Evolutionary conservation across 768 basidiomycete species (phyloP).

Genomic region (Neoboletus subvelutipes): DNA sequence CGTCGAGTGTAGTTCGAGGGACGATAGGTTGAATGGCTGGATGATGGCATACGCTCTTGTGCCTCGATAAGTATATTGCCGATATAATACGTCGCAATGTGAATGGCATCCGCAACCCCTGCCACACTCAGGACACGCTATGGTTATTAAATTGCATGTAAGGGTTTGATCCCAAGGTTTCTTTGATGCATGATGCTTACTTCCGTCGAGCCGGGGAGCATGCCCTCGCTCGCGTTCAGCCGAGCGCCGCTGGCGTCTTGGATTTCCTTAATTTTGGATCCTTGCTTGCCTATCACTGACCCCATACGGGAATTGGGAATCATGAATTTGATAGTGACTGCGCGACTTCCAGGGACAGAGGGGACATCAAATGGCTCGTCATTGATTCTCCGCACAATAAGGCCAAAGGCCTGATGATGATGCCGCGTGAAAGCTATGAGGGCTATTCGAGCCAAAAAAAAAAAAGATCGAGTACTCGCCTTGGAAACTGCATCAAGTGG

Average conservation of each 20-base stretch:
- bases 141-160: slow-evolving; percentile 15
- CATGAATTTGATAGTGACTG: slow-evolving; percentile 99
- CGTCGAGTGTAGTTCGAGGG: slow-evolving; percentile 61
- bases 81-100: slow-evolving; percentile 99
- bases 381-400: slow-evolving; percentile 98
- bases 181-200: slow-evolving; percentile 42
- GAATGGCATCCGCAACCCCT: slow-evolving; percentile 97
- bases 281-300: slow-evolving; percentile 96
- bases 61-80: slow-evolving; percentile 96
- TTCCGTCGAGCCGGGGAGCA: slow-evolving; percentile 99
- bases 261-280: slow-evolving; percentile 98
- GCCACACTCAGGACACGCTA: slow-evolving; percentile 97
- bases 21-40: slow-evolving; percentile 56
- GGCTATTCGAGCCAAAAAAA: neutral
- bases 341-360: slow-evolving; percentile 95
- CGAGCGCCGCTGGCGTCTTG: slow-evolving; percentile 97
- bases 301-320: slow-evolving; percentile 99
- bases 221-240: slow-evolving; percentile 95
- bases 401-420: slow-evolving; percentile 81
- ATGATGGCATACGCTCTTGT: slow-evolving; percentile 77
- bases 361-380: slow-evolving; percentile 98
- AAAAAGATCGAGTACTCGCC: slow-evolving; percentile 44
- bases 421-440: slow-evolving; percentile 2
- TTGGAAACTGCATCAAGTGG: slow-evolving; percentile 98
- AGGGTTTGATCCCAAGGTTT: slow-evolving; percentile 7